Evolutionary conservation across 202 grass and related monocot species (phyloP).

Genomic region (Musa balbisiana): DNA sequence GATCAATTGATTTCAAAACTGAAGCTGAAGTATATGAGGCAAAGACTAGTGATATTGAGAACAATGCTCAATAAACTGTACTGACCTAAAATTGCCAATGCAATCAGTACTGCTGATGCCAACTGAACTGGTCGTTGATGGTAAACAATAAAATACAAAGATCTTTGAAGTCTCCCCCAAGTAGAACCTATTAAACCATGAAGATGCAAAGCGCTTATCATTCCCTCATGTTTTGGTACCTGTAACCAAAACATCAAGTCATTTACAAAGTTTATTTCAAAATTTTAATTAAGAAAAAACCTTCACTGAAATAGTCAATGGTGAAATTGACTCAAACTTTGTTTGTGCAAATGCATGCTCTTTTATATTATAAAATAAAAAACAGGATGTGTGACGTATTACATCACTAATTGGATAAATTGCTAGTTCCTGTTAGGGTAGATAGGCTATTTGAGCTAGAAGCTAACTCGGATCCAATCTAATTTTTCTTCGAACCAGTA

Average conservation of each 20-base stretch:
- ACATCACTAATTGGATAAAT: too few relatives aligned
- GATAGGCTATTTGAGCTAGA: too few relatives aligned
- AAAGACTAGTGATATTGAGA: neutral
- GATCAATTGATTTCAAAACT: neutral
- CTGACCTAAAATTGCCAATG: slow-evolving; percentile 4
- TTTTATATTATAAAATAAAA: too few relatives aligned
- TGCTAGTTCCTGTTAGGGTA: too few relatives aligned
- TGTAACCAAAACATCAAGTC: neutral
- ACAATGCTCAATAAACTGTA: neutral
- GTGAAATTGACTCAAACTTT: neutral
- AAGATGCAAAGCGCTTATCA: neutral
- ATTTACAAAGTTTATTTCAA: neutral
- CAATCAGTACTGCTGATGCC: neutral
- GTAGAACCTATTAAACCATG: neutral
- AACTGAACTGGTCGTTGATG: too few relatives aligned
- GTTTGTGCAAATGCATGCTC: too few relatives aligned
- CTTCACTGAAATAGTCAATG: too few relatives aligned
- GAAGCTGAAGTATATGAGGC: neutral
- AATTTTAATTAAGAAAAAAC: too few relatives aligned
- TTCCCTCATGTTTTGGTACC: neutral
- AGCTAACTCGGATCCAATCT: too few relatives aligned
- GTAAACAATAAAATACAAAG: neutral
- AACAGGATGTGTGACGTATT: too few relatives aligned
- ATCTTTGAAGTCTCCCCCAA: neutral
- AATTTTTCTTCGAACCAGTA: too few relatives aligned